phyloP scores from a whole-genome alignment of 768 basidiomycete genomes.

The Suillus paluster region DNA sequence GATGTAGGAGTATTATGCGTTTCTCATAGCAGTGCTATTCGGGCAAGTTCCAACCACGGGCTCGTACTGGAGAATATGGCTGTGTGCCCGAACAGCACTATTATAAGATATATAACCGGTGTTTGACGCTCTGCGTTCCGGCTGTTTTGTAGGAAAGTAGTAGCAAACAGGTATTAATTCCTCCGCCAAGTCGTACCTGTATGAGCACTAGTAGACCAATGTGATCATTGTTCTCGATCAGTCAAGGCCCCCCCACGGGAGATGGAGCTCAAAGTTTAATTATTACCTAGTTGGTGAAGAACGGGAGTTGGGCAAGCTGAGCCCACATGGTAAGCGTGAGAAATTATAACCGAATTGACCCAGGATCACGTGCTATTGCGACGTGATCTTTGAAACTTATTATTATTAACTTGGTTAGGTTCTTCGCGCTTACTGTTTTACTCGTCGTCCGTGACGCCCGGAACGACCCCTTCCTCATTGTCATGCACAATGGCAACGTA shows the following conservation, averaged over 20 bases:
- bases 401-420: background rate
- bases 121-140: background rate
- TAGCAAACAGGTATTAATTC: background rate
- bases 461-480: constrained; percentile 11
- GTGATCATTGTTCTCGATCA: background rate
- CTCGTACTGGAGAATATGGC: constrained; percentile 13
- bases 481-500: constrained; percentile 36
- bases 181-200: background rate
- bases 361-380: background rate
- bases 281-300: background rate
- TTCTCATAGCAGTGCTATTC: constrained; percentile 15
- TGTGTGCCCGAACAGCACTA: constrained; percentile 17
- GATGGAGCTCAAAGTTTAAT: background rate
- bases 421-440: constrained; percentile 11
- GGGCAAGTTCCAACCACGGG: constrained; percentile 13
- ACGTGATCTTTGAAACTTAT: constrained; percentile 9
- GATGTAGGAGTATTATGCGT: background rate
- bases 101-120: constrained; percentile 6
- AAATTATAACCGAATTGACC: constrained; percentile 5
- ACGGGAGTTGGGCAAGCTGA: too few species aligned
- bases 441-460: constrained; percentile 12
- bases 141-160: background rate
- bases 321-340: too few species aligned
- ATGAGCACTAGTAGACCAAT: background rate
- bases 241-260: background rate